Percentiles rank a stretch among this genome's conserved stretches.
phyloP scores from a whole-genome alignment of 768 basidiomycete species.

The Lentinus tigrinus region DNA sequence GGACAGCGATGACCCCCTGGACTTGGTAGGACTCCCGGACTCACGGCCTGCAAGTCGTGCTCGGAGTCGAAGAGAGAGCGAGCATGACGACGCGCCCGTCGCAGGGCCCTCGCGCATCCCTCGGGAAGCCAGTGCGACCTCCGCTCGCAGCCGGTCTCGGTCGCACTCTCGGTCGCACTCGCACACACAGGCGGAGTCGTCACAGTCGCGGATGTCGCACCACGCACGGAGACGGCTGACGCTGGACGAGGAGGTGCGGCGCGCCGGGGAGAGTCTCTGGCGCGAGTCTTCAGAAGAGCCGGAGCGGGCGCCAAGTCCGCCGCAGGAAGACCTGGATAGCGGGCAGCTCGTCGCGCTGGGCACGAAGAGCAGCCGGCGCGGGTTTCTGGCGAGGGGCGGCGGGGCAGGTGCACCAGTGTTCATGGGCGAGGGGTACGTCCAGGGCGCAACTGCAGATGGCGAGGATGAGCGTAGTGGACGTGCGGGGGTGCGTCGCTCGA shows the following conservation, averaged over 20 bases:
- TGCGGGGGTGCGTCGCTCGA: conserved; percentile 1
- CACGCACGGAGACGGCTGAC: conserved; percentile 46
- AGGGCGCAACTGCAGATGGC: conserved; percentile 42
- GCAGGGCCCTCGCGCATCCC: conserved; percentile 1
- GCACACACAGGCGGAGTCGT: not conserved
- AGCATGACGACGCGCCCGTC: not conserved
- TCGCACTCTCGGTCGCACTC: not conserved
- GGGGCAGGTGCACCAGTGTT: conserved; percentile 70
- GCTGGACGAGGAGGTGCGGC: conserved; percentile 65
- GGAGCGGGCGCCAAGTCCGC: not conserved
- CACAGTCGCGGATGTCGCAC: conserved; percentile 13
- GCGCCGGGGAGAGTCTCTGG: conserved; percentile 35
- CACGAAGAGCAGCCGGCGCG: conserved; percentile 48
- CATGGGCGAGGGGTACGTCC: conserved; percentile 68
- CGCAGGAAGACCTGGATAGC: conserved; percentile 39
- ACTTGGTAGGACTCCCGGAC: not conserved
- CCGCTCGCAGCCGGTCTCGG: conserved; percentile 6
- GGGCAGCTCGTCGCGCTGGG: conserved; percentile 55
- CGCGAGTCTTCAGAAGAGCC: conserved; percentile 30
- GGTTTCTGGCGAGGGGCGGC: conserved; percentile 75
- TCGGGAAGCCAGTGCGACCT: conserved; percentile 2
- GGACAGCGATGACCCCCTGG: conserved; percentile 16
- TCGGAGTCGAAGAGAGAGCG: not conserved
- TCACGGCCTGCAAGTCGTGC: not conserved
- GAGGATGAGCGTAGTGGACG: not conserved